These are phyloP conservation scores for Kondoa malvinella DNA, from an alignment of 768 basidiomycete species.

Conservation along the genomic window DNA sequence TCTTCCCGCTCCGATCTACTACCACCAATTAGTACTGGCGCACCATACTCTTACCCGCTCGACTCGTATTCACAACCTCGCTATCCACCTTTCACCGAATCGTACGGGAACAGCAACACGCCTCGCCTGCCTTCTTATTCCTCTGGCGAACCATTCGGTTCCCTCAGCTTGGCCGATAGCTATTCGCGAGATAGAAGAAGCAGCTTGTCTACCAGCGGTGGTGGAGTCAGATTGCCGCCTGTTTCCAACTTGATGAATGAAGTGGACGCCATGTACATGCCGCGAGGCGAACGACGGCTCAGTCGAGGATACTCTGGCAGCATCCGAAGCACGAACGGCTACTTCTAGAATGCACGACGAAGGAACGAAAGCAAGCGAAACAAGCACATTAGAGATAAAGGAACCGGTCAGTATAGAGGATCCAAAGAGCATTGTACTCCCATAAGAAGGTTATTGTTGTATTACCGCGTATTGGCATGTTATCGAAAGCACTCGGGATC, in stretches of 20 bases:
- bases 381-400: not conserved
- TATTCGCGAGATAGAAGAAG: not conserved
- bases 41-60: not conserved
- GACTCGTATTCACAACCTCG: not conserved
- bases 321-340: not conserved
- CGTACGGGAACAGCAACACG: not conserved
- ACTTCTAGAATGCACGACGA: not conserved
- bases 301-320: not conserved
- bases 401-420: too few relatives aligned
- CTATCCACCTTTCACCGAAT: not conserved
- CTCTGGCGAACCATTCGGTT: not conserved
- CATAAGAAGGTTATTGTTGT: too few relatives aligned
- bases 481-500: too few relatives aligned
- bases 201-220: not conserved
- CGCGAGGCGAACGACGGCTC: not conserved
- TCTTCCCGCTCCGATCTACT: not conserved
- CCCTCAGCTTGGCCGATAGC: not conserved
- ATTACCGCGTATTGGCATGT: too few relatives aligned
- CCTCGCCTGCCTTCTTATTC: not conserved
- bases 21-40: not conserved
- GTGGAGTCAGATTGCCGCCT: not conserved
- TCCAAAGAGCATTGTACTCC: too few relatives aligned
- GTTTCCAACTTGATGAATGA: not conserved
- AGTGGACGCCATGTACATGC: not conserved
- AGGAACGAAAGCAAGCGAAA: not conserved